A percentile compares a stretch with the other conserved stretches of the same genome.
These are phyloP conservation scores for Eucommia ulmoides DNA, from an alignment of 257 asterid species.

Conservation along the genomic window DNA sequence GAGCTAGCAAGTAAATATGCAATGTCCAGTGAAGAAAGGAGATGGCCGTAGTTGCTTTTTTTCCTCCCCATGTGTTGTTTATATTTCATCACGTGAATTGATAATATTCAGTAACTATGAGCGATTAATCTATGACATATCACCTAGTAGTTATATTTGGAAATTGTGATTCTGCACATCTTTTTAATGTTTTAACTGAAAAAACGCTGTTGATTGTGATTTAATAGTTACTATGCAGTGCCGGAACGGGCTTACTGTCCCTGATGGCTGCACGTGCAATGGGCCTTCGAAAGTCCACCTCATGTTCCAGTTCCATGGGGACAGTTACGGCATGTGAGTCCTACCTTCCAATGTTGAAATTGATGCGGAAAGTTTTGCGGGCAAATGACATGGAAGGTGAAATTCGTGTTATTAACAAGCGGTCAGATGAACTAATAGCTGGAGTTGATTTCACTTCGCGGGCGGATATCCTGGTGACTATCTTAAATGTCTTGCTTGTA, in stretches of 20 bases:
- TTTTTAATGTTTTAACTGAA: too few species aligned
- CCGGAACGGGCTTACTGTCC: conserved; percentile 88
- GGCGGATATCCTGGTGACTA: conserved; percentile 83
- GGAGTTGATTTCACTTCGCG: conserved; percentile 67
- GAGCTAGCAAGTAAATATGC: too few species aligned
- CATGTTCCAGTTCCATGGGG: conserved; percentile 25
- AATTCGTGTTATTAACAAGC: conserved; percentile 58
- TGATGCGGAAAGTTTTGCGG: conserved; percentile 67
- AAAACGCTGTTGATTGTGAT: too few species aligned
- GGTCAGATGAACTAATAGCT: conserved; percentile 84
- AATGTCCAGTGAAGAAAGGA: too few species aligned
- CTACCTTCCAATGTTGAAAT: conserved; percentile 89
- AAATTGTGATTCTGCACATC: too few species aligned
- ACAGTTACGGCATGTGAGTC: conserved; percentile 91
- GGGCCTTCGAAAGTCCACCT: conserved; percentile 28
- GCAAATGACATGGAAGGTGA: conserved; percentile 54
- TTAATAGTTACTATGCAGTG: conserved; percentile 32
- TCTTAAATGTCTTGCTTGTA: background rate
- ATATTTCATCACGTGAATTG: background rate
- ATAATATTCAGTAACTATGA: too few species aligned
- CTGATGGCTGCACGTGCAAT: conserved; percentile 92
- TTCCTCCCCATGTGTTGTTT: too few species aligned
- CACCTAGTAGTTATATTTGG: too few species aligned
- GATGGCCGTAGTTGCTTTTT: too few species aligned
- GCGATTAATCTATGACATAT: too few species aligned